A percentile compares a stretch with the other conserved stretches of the same genome.
Conservation (phyloP, 768 basidiomycete genomes). For the Aureoboletus auriporus region DNA sequence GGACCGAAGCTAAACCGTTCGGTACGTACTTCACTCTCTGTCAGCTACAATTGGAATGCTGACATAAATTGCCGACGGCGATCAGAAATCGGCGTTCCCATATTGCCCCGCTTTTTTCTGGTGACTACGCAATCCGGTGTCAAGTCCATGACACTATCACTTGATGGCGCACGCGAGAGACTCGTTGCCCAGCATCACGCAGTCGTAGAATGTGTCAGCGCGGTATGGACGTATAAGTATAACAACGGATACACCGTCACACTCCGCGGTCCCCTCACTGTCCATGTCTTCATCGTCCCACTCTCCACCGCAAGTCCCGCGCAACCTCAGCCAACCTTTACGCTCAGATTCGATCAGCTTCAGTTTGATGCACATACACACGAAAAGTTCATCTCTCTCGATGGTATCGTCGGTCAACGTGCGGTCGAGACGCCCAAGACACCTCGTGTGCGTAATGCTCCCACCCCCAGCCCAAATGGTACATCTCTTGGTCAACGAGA, state of each 20-base stretch:
- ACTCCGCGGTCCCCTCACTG: constrained; percentile 69
- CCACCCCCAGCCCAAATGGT: constrained; percentile 33
- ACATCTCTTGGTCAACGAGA: constrained; percentile 30
- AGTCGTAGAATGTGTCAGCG: constrained; percentile 66
- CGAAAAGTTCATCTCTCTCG: constrained; percentile 72
- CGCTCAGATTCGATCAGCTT: constrained; percentile 68
- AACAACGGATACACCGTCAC: constrained; percentile 75
- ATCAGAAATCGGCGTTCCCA: constrained; percentile 74
- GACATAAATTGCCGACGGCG: constrained; percentile 7
- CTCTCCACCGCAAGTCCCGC: constrained; percentile 6
- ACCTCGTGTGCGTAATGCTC: constrained; percentile 30
- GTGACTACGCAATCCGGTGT: constrained; percentile 84
- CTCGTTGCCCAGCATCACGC: constrained; percentile 41
- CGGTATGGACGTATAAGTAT: constrained; percentile 82
- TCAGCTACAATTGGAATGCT: constrained; percentile 3
- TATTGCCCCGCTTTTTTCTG: constrained; percentile 80
- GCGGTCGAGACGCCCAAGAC: constrained; percentile 39
- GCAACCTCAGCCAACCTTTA: constrained; percentile 21
- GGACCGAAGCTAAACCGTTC: constrained; percentile 77
- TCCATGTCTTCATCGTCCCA: constrained; percentile 46
- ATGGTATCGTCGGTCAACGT: constrained; percentile 52
- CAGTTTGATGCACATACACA: constrained; percentile 70
- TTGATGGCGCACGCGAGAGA: constrained; percentile 76
- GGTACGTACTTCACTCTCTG: constrained; percentile 43
- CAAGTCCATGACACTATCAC: constrained; percentile 73